A percentile compares a stretch with the other conserved stretches of the same genome.
Conservation (phyloP, 805 yeast species). For the Wickerhamomyces tratensis region DNA sequence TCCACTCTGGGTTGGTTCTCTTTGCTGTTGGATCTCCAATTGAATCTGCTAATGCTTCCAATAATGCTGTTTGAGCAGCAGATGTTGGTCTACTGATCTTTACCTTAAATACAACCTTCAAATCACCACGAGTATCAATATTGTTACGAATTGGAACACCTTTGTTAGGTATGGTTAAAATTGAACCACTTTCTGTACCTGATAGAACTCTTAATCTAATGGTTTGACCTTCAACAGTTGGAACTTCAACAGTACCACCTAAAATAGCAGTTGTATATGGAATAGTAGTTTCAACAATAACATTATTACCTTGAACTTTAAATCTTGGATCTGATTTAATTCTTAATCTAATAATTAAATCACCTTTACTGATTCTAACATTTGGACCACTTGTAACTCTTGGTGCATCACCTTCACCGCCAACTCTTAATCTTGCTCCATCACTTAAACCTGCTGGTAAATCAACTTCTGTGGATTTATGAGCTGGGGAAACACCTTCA, state of each 20-base stretch:
- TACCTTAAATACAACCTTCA: conserved; percentile 67
- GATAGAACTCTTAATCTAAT: conserved; percentile 73
- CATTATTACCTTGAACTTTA: conserved; percentile 54
- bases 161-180: conserved; percentile 68
- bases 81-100: conserved; percentile 66
- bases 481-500: conserved; percentile 65
- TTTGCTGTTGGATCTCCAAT: conserved; percentile 73
- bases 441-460: conserved; percentile 85
- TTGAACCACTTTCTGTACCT: conserved; percentile 74
- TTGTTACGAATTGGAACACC: conserved; percentile 69
- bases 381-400: conserved; percentile 63
- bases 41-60: conserved; percentile 93
- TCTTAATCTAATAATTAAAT: conserved; percentile 71
- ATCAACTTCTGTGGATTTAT: conserved; percentile 69
- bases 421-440: conserved; percentile 75
- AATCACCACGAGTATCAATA: conserved; percentile 60
- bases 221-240: conserved; percentile 75
- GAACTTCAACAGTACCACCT: conserved; percentile 88
- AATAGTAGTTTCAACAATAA: conserved; percentile 56
- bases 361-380: conserved; percentile 70
- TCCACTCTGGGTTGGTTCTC: conserved; percentile 29
- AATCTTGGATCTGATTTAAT: conserved; percentile 71
- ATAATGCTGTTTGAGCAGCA: conserved; percentile 76
- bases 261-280: conserved; percentile 94
- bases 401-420: conserved; percentile 90